Base-by-base conservation (phyloP, 2,329 filamentous ascomycete genomes). In the Setomelanomma holmii region DNA sequence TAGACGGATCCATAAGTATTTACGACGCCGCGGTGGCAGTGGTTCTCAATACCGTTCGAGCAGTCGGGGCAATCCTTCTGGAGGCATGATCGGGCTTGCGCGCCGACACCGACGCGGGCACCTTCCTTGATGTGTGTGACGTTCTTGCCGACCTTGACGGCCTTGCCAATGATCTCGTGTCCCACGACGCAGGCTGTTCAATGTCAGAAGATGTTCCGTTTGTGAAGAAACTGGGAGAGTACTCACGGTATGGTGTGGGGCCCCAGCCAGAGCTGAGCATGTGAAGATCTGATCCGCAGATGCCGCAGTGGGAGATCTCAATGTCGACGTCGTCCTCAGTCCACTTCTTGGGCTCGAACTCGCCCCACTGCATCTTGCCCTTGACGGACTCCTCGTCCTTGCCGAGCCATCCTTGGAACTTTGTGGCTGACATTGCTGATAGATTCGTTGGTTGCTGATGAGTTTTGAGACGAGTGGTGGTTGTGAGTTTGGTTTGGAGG, bases 251-350 rank as follows among this genome's bases (percentile, higher is more conserved):
- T 6, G 61, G 63, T 22, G 63, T 66, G 20, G 57, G 58, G 14
- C 23, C 52, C 77, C 78, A 79, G 23, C 78, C 78, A 20, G 60
- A 66, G 35, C 61, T 64, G 5, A 75, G 61, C 19, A 60, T 71
- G 66, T 75, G 71, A 20, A 74, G 22, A 22, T 75, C 72, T 33
- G 63, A 67, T 10, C 68, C 72, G 54, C 72, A 75, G 51, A 75
- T 64, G 46, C 72, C 71, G 57, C 72, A 73, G 52, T 63, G 86
- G 58, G 67, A 63, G 41, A 75, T 70, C 27, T 69, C 52, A 49
- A 75, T 72, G 45, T 72, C 68, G 55, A 70, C 62, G 39, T 96
- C 91, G 75, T 90, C 85, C 73, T 93, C 89, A 58, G 87, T 90
- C 55, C 64, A 70, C 5, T 71, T 70, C 67, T 79, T 78, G 23